Percentiles rank a stretch among this genome's conserved stretches.
Conservation (phyloP, 2,329 filamentous ascomycete species). For the Talaromyces atroroseus region DNA sequence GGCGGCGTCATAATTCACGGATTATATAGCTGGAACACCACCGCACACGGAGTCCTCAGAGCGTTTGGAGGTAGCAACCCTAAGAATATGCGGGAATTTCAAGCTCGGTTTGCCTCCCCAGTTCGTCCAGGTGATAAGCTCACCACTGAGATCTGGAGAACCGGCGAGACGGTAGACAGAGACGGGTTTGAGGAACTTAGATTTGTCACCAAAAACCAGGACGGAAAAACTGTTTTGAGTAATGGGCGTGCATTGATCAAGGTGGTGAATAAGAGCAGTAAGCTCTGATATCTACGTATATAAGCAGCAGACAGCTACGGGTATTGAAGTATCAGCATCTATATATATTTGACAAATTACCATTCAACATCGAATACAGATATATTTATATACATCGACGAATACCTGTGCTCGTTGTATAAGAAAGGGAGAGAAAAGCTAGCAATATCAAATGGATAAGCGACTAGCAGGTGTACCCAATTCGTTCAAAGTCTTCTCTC, state of each 20-base stretch:
- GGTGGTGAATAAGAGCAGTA: constrained; percentile 52
- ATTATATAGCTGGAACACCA: constrained; percentile 78
- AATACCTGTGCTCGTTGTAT: not conserved
- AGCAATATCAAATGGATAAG: not conserved
- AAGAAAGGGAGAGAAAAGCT: not conserved
- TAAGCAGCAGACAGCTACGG: not conserved
- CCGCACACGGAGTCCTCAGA: constrained; percentile 67
- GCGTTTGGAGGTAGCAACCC: constrained; percentile 71
- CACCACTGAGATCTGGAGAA: constrained; percentile 74
- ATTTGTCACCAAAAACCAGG: constrained; percentile 71
- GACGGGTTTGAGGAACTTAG: constrained; percentile 74
- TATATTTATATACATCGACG: not conserved
- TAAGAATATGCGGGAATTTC: constrained; percentile 78
- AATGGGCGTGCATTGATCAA: constrained; percentile 79
- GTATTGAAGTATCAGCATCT: too few species aligned
- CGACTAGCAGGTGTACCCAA: constrained; percentile 21
- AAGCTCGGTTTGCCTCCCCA: constrained; percentile 79
- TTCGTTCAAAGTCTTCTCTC: constrained; percentile 28
- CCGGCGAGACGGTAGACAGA: constrained; percentile 48
- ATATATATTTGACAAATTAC: not conserved
- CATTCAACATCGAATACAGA: not conserved
- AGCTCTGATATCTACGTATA: constrained; percentile 16
- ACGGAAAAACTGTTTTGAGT: constrained; percentile 78
- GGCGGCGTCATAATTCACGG: constrained; percentile 86
- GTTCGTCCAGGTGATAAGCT: constrained; percentile 80